These are phyloP conservation scores for Schwanniomyces sp. DNA, from an alignment of 805 yeast genomes.

Conservation along the genomic window DNA sequence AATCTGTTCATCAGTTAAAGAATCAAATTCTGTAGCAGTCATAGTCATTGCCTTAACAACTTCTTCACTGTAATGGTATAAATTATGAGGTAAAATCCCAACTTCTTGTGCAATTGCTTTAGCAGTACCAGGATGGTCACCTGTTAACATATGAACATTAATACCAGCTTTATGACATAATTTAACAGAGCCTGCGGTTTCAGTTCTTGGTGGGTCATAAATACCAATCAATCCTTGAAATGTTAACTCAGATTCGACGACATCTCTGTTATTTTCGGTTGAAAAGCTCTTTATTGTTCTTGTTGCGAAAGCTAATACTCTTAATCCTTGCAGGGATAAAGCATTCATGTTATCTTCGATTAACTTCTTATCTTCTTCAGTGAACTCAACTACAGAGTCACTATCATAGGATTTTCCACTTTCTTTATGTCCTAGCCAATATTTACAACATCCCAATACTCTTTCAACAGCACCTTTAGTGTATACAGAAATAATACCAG, in stretches of 20 bases:
- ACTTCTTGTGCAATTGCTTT: slow-evolving; percentile 79
- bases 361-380: slow-evolving; percentile 34
- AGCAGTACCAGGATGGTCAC: slow-evolving; percentile 80
- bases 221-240: slow-evolving; percentile 74
- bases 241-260: slow-evolving; percentile 52
- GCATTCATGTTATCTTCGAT: slow-evolving; percentile 59
- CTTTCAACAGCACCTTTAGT: slow-evolving; percentile 82
- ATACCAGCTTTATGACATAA: slow-evolving; percentile 74
- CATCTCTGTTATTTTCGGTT: slow-evolving; percentile 25
- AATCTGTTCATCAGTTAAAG: slow-evolving; percentile 29
- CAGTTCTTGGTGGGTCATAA: slow-evolving; percentile 77
- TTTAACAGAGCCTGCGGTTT: slow-evolving; percentile 64
- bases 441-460: slow-evolving; percentile 53
- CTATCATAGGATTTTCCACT: slow-evolving; percentile 25
- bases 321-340: slow-evolving; percentile 62
- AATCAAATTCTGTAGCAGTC: slow-evolving; percentile 39
- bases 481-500: slow-evolving; percentile 30
- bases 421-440: slow-evolving; percentile 45
- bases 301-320: slow-evolving; percentile 73
- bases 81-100: slow-evolving; percentile 62
- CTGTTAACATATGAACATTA: slow-evolving; percentile 79
- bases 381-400: slow-evolving; percentile 26
- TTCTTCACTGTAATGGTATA: slow-evolving; percentile 32
- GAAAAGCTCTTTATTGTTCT: slow-evolving; percentile 21
- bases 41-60: slow-evolving; percentile 36